A percentile compares a stretch with the other conserved stretches of the same genome.
Conservation (phyloP, 2,329 filamentous ascomycete genomes). For the Cryphonectria parasitica region DNA sequence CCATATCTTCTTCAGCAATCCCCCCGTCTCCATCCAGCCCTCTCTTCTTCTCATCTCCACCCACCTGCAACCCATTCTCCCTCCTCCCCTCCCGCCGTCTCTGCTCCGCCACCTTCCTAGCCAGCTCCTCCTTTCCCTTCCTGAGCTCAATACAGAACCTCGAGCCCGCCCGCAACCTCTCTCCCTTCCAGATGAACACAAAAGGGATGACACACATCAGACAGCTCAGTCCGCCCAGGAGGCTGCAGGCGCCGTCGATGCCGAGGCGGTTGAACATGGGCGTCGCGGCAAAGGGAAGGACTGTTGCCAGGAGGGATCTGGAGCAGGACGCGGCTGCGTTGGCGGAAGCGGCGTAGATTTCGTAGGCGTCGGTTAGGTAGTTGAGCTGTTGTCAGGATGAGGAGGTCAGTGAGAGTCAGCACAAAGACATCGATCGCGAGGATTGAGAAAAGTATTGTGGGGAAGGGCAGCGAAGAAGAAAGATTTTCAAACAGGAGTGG, state of each 20-base stretch:
- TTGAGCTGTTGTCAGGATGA: conserved; percentile 40
- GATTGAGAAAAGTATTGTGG: background rate
- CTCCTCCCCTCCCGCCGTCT: conserved; percentile 23
- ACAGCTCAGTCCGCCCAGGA: conserved; percentile 54
- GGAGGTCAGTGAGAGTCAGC: background rate
- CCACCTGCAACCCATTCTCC: background rate
- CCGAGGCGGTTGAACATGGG: conserved; percentile 54
- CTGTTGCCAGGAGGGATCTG: conserved; percentile 54
- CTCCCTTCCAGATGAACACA: conserved; percentile 58
- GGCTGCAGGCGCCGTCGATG: conserved; percentile 55
- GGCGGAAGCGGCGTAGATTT: conserved; percentile 63
- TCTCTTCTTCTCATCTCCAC: background rate
- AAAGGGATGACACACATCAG: conserved; percentile 56
- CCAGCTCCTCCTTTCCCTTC: conserved; percentile 53
- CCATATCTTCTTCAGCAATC: background rate
- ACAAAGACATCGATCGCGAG: background rate
- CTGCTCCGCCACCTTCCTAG: conserved; percentile 44
- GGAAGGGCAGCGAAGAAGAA: background rate
- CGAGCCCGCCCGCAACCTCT: conserved; percentile 58
- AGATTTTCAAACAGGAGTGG: background rate
- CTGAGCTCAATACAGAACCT: conserved; percentile 65
- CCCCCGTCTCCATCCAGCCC: background rate
- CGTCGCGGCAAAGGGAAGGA: conserved; percentile 60
- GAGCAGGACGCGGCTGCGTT: conserved; percentile 55
- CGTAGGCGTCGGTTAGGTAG: conserved; percentile 70